phyloP scores from a whole-genome alignment of 352 stramenopile species.

The Aphanomyces euteiches region DNA sequence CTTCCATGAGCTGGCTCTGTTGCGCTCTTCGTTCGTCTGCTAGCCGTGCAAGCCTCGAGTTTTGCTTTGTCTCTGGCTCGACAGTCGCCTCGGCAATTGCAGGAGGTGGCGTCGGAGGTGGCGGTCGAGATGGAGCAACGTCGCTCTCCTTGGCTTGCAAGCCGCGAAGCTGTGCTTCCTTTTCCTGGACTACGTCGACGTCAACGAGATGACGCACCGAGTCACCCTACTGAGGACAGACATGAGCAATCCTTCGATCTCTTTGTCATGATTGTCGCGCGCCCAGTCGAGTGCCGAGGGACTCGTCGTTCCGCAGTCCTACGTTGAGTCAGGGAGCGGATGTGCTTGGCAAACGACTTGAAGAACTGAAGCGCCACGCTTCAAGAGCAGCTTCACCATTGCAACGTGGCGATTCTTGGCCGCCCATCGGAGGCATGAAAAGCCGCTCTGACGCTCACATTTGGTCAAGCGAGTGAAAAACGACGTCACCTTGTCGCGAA shows the following conservation, averaged over 20 bases:
- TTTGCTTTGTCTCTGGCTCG: not conserved
- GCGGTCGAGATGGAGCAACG: not conserved
- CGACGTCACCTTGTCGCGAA: conserved; percentile 25
- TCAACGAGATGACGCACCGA: not conserved
- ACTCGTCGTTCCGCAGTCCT: conserved; percentile 20
- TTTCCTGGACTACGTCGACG: conserved; percentile 23
- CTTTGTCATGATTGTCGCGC: conserved; percentile 12
- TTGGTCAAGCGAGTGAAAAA: not conserved
- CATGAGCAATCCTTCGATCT: conserved; percentile 16
- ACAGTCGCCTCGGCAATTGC: not conserved
- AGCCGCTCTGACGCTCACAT: conserved; percentile 2
- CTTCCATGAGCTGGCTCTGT: not conserved
- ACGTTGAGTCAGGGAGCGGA: not conserved
- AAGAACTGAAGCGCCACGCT: conserved; percentile 13
- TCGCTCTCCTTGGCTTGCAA: not conserved
- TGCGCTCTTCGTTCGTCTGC: not conserved
- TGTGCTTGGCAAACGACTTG: not conserved
- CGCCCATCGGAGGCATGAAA: conserved; percentile 28
- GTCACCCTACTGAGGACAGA: not conserved
- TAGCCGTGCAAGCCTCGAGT: not conserved
- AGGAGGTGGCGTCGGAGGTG: not conserved
- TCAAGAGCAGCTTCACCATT: conserved; percentile 8
- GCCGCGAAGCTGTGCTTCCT: not conserved
- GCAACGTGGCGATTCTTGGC: conserved; percentile 15
- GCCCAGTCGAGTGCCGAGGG: conserved; percentile 27